Percentiles rank a stretch among this genome's conserved stretches.
These are phyloP conservation scores for Malus hybrid DNA, from an alignment of 331 rosid genomes.

Conservation along the genomic window DNA sequence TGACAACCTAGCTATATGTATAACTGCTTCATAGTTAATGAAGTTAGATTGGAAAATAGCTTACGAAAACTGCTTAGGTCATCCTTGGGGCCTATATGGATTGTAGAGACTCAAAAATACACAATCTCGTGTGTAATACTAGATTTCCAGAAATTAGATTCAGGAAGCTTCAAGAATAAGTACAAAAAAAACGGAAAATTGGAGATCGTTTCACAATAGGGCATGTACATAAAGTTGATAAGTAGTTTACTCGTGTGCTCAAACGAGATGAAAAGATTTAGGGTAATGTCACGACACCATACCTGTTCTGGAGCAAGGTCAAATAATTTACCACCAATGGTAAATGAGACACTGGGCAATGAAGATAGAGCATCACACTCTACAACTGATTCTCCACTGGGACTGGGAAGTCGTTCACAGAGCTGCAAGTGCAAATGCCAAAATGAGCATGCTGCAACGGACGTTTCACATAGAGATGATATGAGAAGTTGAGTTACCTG, in stretches of 20 bases:
- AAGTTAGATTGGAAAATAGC: not conserved
- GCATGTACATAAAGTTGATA: not conserved
- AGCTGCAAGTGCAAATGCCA: conserved; percentile 31
- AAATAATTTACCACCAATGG: conserved; percentile 50
- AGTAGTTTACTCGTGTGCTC: not conserved
- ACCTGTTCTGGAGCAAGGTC: conserved; percentile 68
- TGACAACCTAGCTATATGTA: not conserved
- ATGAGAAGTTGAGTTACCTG: conserved; percentile 27
- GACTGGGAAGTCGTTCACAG: conserved; percentile 60
- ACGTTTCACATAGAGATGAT: not conserved
- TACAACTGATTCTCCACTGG: conserved; percentile 55
- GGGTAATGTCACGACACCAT: not conserved
- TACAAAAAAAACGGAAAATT: too few species aligned
- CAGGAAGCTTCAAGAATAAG: not conserved
- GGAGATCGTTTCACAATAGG: not conserved
- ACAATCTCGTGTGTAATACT: not conserved
- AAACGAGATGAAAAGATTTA: not conserved
- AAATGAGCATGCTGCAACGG: conserved; percentile 13
- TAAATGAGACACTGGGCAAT: conserved; percentile 55
- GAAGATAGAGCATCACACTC: conserved; percentile 44
- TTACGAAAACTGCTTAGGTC: not conserved
- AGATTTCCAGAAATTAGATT: not conserved
- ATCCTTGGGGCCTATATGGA: not conserved
- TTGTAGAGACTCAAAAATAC: not conserved
- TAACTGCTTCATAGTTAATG: not conserved